Evolutionary conservation across 441 rosid species (phyloP).

Genomic region (Populus hybrid): DNA sequence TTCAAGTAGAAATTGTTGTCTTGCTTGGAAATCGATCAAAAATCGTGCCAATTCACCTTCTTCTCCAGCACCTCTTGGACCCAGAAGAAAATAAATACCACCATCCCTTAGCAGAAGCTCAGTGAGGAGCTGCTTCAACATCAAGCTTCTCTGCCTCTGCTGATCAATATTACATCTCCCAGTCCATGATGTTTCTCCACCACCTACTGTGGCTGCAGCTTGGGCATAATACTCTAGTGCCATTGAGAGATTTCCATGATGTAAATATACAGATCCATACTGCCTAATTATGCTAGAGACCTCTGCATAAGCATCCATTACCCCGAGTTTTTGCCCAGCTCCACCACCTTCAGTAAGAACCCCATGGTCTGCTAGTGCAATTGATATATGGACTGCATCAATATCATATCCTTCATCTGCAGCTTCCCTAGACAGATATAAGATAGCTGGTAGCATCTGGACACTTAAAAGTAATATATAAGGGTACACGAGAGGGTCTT

Average conservation of each 20-base stretch:
- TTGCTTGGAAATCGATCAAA: conserved; percentile 51
- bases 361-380: conserved; percentile 77
- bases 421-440: conserved; percentile 69
- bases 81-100: conserved; percentile 74
- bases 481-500: conserved; percentile 91
- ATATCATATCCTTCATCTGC: conserved; percentile 72
- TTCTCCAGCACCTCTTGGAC: conserved; percentile 82
- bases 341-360: conserved; percentile 68
- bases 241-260: conserved; percentile 64
- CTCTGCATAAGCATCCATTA: conserved; percentile 91
- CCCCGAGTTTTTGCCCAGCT: conserved; percentile 59
- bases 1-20: conserved; percentile 82
- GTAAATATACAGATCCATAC: conserved; percentile 74
- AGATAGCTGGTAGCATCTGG: conserved; percentile 77
- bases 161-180: conserved; percentile 81
- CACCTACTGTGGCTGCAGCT: conserved; percentile 94
- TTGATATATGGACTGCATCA: conserved; percentile 77
- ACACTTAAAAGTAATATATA: conserved; percentile 79
- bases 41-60: conserved; percentile 85
- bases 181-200: conserved; percentile 81
- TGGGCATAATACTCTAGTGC: conserved; percentile 91
- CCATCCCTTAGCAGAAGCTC: conserved; percentile 86
- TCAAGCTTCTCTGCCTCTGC: conserved; percentile 78
- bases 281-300: conserved; percentile 85
- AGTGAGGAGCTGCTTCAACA: conserved; percentile 88